Percentiles rank a stretch among this genome's conserved stretches.
These are phyloP conservation scores for Peronospora tabacina DNA, from an alignment of 352 stramenopile species.

Conservation along the genomic window DNA sequence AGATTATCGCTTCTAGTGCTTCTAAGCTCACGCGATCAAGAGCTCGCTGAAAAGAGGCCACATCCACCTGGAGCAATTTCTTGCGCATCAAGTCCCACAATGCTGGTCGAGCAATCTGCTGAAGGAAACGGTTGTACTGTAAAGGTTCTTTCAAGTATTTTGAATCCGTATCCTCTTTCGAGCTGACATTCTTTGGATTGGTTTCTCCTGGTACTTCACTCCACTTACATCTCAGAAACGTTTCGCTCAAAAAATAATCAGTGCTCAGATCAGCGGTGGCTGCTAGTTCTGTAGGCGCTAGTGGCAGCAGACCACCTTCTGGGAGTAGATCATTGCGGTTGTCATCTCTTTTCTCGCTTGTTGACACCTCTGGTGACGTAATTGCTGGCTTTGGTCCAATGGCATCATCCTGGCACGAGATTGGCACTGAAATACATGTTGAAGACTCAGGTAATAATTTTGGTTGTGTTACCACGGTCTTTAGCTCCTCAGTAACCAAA, in stretches of 20 bases:
- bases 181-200: not conserved
- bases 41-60: slow-evolving; percentile 19
- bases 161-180: not conserved
- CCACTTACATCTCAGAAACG: slow-evolving; percentile 27
- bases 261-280: slow-evolving; percentile 20
- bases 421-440: not conserved
- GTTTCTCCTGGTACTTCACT: slow-evolving; percentile 7
- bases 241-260: slow-evolving; percentile 31
- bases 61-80: slow-evolving; percentile 32
- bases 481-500: slow-evolving; percentile 14
- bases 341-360: not conserved
- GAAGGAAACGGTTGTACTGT: slow-evolving; percentile 20
- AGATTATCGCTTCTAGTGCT: slow-evolving; percentile 37
- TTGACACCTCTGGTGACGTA: not conserved
- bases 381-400: not conserved
- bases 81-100: slow-evolving; percentile 44
- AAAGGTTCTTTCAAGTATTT: not conserved
- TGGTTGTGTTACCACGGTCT: not conserved
- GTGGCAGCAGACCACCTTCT: not conserved
- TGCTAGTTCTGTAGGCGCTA: slow-evolving; percentile 7
- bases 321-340: not conserved
- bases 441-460: not conserved
- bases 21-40: slow-evolving; percentile 35
- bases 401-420: not conserved
- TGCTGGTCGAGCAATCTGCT: slow-evolving; percentile 33